Conservation (phyloP, 2,329 filamentous ascomycete species). For the Corinectria fuckeliana region DNA sequence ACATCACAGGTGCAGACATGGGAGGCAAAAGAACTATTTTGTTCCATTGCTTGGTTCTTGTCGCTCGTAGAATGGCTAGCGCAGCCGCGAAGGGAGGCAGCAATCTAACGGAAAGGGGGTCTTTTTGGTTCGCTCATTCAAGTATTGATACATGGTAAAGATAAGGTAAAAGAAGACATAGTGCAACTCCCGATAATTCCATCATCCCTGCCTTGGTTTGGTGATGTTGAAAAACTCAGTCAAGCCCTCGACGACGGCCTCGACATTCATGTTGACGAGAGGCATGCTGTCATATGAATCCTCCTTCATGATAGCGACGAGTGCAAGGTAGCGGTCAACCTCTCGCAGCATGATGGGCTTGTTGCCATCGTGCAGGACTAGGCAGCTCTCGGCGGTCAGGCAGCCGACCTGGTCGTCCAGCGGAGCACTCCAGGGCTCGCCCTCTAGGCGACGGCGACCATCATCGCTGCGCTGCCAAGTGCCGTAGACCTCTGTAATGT, state of each 20-base stretch:
- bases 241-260: slow-evolving; percentile 79
- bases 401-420: slow-evolving; percentile 72
- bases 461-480: slow-evolving; percentile 67
- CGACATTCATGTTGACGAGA: slow-evolving; percentile 85
- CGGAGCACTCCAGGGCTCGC: slow-evolving; percentile 64
- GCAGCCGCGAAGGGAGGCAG: not conserved
- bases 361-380: slow-evolving; percentile 69
- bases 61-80: not conserved
- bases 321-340: slow-evolving; percentile 76
- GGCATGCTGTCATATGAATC: slow-evolving; percentile 85
- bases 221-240: slow-evolving; percentile 80
- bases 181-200: not conserved
- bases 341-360: slow-evolving; percentile 72
- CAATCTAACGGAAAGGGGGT: slow-evolving; percentile 7
- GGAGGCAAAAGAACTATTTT: not conserved
- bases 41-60: not conserved
- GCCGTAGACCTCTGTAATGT: slow-evolving; percentile 94
- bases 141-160: slow-evolving; percentile 24
- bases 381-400: slow-evolving; percentile 70
- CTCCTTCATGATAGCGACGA: slow-evolving; percentile 88
- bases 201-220: slow-evolving; percentile 54
- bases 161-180: slow-evolving; percentile 15
- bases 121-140: slow-evolving; percentile 30
- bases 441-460: slow-evolving; percentile 63
- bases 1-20: not conserved